Evolutionary conservation across 768 basidiomycete species (phyloP).

Genomic region (Epithele typhae): DNA sequence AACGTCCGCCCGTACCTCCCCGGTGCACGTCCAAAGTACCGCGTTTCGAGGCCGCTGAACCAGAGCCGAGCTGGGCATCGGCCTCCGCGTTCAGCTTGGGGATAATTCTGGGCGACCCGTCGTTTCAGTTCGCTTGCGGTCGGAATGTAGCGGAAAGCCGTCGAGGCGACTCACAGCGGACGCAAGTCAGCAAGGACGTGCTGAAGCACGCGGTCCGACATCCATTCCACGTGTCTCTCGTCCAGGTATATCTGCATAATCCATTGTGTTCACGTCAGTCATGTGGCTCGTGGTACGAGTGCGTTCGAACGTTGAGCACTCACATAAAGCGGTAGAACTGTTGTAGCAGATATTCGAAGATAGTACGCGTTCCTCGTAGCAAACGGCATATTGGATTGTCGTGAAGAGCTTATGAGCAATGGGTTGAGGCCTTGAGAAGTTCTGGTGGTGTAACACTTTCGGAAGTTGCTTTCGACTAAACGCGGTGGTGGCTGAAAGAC

Average conservation of each 20-base stretch:
- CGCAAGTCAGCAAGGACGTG: constrained; percentile 77
- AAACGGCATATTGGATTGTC: constrained; percentile 53
- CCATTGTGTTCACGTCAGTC: not conserved
- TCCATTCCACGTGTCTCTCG: constrained; percentile 85
- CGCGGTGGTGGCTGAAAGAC: too few relatives aligned
- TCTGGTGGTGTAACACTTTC: too few relatives aligned
- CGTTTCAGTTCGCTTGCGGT: too few relatives aligned
- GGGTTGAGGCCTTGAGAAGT: too few relatives aligned
- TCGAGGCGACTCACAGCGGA: constrained; percentile 45
- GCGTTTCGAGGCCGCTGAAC: constrained; percentile 50
- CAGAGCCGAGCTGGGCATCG: constrained; percentile 36
- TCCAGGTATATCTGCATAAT: constrained; percentile 72
- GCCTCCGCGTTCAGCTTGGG: constrained; percentile 63
- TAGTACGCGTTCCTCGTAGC: constrained; percentile 75
- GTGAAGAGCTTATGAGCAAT: too few relatives aligned
- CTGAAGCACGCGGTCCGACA: constrained; percentile 79
- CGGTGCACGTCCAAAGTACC: constrained; percentile 78
- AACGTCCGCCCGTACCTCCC: constrained; percentile 52
- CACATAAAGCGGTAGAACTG: constrained; percentile 78
- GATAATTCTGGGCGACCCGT: constrained; percentile 44
- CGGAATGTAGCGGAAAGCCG: too few relatives aligned
- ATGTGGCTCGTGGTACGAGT: too few relatives aligned
- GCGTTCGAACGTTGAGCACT: constrained; percentile 22
- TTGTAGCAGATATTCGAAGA: constrained; percentile 70
- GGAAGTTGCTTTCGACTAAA: too few relatives aligned